These are phyloP conservation scores for Suillus placidus DNA, from an alignment of 768 basidiomycete species.

Conservation along the genomic window DNA sequence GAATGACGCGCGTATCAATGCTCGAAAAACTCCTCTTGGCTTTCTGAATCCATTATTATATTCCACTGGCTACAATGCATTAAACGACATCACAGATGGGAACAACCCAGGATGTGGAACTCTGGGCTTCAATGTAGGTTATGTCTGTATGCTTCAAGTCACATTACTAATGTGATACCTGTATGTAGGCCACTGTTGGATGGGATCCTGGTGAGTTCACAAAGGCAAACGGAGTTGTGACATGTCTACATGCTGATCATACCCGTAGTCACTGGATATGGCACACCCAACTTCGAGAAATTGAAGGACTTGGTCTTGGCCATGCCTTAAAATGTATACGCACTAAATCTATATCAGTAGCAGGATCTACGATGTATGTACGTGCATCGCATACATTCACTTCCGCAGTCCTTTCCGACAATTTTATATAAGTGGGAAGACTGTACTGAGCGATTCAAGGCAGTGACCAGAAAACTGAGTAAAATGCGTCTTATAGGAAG, in stretches of 20 bases:
- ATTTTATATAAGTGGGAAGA: background rate
- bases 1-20: background rate
- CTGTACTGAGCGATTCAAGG: background rate
- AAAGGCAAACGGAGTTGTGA: slow-evolving; percentile 1
- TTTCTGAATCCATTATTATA: background rate
- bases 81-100: slow-evolving; percentile 32
- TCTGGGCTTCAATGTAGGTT: slow-evolving; percentile 61
- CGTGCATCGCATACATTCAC: background rate
- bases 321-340: background rate
- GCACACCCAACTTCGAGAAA: slow-evolving; percentile 55
- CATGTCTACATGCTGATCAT: slow-evolving; percentile 14
- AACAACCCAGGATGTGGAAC: slow-evolving; percentile 66
- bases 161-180: background rate
- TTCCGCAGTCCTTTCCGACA: background rate
- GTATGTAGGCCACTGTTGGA: slow-evolving; percentile 46
- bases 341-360: background rate
- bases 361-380: background rate
- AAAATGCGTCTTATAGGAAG: background rate
- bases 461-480: background rate
- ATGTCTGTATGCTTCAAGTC: background rate
- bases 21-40: background rate
- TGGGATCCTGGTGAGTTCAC: slow-evolving; percentile 59
- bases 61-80: background rate
- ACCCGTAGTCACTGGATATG: slow-evolving; percentile 53
- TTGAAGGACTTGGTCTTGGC: slow-evolving; percentile 42